Evolutionary conservation across 2,329 filamentous ascomycete species (phyloP).

Genomic region (Penicillium digitatum): DNA sequence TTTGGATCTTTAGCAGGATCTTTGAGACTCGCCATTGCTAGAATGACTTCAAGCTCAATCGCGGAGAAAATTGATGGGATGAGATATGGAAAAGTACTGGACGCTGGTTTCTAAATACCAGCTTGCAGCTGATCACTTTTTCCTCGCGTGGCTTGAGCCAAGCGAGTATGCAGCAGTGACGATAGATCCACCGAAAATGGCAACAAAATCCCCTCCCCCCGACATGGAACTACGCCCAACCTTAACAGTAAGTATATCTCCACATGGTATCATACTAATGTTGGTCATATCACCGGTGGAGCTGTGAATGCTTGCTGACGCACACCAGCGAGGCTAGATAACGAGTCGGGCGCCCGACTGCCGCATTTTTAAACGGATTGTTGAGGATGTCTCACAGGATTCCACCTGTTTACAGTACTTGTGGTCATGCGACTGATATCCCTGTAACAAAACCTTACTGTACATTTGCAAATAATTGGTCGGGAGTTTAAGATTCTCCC

Average conservation of each 20-base stretch:
- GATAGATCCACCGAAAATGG: constrained; percentile 7
- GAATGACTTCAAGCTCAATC: background rate
- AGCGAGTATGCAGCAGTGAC: background rate
- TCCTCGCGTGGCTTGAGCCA: background rate
- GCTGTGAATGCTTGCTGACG: background rate
- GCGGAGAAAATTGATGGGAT: background rate
- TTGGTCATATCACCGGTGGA: background rate
- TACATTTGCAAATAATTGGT: background rate
- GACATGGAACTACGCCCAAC: background rate
- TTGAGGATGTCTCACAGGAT: background rate
- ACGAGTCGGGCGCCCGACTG: too few species aligned
- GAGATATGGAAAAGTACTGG: too few species aligned
- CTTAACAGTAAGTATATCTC: background rate
- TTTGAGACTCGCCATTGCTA: background rate
- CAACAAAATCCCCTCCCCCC: background rate
- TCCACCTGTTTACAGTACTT: too few species aligned
- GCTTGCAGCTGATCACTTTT: background rate
- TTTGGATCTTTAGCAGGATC: background rate
- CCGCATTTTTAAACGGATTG: background rate
- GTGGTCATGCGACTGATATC: background rate
- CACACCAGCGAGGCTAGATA: background rate
- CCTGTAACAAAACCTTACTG: background rate
- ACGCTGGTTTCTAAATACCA: background rate
- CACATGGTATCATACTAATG: background rate
- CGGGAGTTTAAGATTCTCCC: background rate